Percentiles rank a stretch among this genome's conserved stretches.
These are phyloP conservation scores for Yarrowia osloensis DNA, from an alignment of 805 yeast genomes.

Conservation along the genomic window DNA sequence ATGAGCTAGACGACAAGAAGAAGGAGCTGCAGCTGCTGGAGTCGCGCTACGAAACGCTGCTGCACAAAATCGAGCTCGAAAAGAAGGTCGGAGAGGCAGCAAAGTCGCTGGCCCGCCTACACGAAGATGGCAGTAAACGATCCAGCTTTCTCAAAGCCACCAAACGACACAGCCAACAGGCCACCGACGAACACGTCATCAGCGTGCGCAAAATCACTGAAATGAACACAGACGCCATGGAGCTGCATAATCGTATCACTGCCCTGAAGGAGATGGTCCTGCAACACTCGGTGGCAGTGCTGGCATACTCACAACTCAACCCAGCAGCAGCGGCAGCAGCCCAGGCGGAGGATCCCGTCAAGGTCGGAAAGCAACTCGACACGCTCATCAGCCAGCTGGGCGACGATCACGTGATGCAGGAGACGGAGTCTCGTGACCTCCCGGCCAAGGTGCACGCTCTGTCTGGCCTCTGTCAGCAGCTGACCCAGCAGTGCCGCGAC, in stretches of 20 bases:
- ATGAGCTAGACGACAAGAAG: constrained; percentile 36
- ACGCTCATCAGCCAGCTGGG: constrained; percentile 4
- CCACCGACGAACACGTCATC: constrained; percentile 35
- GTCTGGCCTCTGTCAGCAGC: constrained; percentile 2
- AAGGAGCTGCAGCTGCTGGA: constrained; percentile 33
- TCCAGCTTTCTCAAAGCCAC: constrained; percentile 29
- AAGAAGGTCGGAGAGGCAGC: constrained; percentile 39
- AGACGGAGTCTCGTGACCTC: background rate
- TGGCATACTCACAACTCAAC: constrained; percentile 27
- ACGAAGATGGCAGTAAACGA: constrained; percentile 13
- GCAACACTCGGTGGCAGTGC: constrained; percentile 30
- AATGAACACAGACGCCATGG: constrained; percentile 20
- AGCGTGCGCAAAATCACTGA: constrained; percentile 8
- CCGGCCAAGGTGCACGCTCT: background rate
- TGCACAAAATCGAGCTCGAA: constrained; percentile 36
- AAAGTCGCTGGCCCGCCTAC: constrained; percentile 35
- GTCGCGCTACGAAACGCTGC: constrained; percentile 34
- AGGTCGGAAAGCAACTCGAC: constrained; percentile 8
- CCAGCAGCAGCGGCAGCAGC: constrained; percentile 27
- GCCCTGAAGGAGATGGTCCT: background rate
- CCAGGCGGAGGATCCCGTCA: constrained; percentile 1
- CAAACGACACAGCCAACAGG: constrained; percentile 36
- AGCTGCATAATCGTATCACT: constrained; percentile 11
- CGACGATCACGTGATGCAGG: background rate
- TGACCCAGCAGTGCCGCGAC: constrained; percentile 24